phyloP scores from a whole-genome alignment of 495 filamentous ascomycete genomes.

The Hypoxylon intermedium region DNA sequence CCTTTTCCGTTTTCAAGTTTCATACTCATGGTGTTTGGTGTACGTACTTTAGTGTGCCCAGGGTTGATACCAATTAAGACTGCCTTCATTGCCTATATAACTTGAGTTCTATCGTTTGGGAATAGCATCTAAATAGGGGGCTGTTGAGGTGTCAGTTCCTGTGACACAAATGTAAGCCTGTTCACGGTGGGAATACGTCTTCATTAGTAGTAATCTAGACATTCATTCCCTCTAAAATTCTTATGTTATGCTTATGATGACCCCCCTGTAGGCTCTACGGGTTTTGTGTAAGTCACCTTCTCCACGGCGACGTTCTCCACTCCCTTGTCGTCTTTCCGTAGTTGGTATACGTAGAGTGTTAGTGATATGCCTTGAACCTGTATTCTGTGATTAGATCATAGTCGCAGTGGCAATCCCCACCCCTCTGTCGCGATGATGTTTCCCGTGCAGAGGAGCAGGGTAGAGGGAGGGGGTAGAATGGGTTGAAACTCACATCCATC shows the following conservation, averaged over 20 bases:
- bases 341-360: conserved; percentile 96
- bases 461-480: too few relatives aligned
- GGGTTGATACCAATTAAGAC: conserved; percentile 5
- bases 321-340: conserved; percentile 87
- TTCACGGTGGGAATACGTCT: conserved; percentile 23
- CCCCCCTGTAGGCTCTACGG: conserved; percentile 59
- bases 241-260: conserved; percentile 43
- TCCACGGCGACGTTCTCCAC: conserved; percentile 93
- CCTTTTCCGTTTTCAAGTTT: not conserved
- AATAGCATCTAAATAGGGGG: not conserved
- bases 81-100: not conserved
- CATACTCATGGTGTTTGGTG: conserved; percentile 40
- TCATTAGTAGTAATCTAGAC: conserved; percentile 23
- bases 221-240: conserved; percentile 13
- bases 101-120: not conserved
- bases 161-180: conserved; percentile 6
- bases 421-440: too few relatives aligned
- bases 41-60: conserved; percentile 36
- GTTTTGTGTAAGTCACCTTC: conserved; percentile 97
- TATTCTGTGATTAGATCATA: too few relatives aligned
- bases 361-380: conserved; percentile 98
- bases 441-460: not conserved
- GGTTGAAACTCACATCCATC: conserved; percentile 89
- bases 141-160: not conserved
- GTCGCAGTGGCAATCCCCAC: too few relatives aligned